Base-by-base conservation (phyloP, 352 stramenopile species). In the Phytopythium montanum region DNA sequence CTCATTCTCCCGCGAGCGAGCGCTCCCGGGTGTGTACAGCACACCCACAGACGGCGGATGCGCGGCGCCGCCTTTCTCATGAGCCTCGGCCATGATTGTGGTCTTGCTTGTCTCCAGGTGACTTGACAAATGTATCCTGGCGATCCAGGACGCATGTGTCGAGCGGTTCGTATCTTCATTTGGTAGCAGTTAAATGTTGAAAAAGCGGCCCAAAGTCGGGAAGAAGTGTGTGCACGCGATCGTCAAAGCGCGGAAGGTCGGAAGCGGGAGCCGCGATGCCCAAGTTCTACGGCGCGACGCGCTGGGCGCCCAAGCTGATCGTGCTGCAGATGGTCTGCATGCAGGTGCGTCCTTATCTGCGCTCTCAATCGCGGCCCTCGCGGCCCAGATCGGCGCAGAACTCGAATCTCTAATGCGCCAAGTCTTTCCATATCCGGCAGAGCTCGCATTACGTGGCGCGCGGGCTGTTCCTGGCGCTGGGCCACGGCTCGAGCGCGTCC, bases 241-340 rank as follows among this genome's bases (percentile, higher is more conserved):
- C 26, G 42, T 44, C 18, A 6, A 44, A 5, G 16, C 3, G 3
- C 14, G 18, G 14, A 44, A n/a, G 38, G 19, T 21, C 12, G 50
- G 19, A 36, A 38, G 59, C 29, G 44, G n/a, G 23, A 49, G 46
- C 13, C 10, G 67, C 39, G 57, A 94, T 92, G 85, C 67, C 83
- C 62, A 90, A 88, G 70, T 95, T 95, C 64, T 96, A 95, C 61
- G 84, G 81, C 60, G 64, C 76, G 4, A 67, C 72, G 51, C 84
- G 81, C 48, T 96, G 87, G 87, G 78, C 87, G 61, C 87, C 87
- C 19, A 95, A 92, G 76, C 81, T 96, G 63, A 96, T 95, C 59
- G 54, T 90, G 42, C 70, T 94, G 63, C 87, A 96, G 73, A 96
- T 96, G 33, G 54, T 87, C 23, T 92, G 82, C 64, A 84, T 96